These are phyloP conservation scores for Penicillium sp. DNA, from an alignment of 2,329 filamentous ascomycete species.

Conservation along the genomic window DNA sequence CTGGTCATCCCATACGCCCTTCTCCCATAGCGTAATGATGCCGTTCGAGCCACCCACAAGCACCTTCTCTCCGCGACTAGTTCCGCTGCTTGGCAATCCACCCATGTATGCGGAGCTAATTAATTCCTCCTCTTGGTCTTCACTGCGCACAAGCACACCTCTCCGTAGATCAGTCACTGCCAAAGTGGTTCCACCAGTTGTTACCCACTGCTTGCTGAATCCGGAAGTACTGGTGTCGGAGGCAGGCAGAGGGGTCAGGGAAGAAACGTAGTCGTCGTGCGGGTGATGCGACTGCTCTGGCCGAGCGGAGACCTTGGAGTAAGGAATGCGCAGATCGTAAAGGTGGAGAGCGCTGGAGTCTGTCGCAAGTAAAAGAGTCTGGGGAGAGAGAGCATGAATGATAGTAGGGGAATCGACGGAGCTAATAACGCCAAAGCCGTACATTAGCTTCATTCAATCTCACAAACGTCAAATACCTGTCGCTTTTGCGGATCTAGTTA, in stretches of 20 bases:
- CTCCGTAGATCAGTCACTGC: slow-evolving; percentile 85
- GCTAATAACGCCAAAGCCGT: slow-evolving; percentile 32
- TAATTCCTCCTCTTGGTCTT: slow-evolving; percentile 93
- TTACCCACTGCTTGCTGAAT: slow-evolving; percentile 92
- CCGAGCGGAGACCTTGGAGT: slow-evolving; percentile 56
- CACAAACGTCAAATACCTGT: not conserved
- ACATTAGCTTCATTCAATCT: slow-evolving; percentile 6
- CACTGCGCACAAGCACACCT: slow-evolving; percentile 83
- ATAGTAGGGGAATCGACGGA: slow-evolving; percentile 73
- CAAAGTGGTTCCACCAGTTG: slow-evolving; percentile 86
- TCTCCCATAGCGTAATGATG: slow-evolving; percentile 89
- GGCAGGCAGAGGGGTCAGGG: slow-evolving; percentile 78
- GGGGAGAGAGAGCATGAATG: slow-evolving; percentile 79
- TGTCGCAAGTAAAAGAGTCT: slow-evolving; percentile 83
- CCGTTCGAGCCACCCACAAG: slow-evolving; percentile 77
- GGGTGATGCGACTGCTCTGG: slow-evolving; percentile 81
- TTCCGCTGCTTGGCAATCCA: slow-evolving; percentile 67
- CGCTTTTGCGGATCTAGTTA: slow-evolving; percentile 23
- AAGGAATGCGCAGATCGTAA: slow-evolving; percentile 73
- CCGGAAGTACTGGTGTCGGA: slow-evolving; percentile 80
- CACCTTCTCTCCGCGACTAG: slow-evolving; percentile 72
- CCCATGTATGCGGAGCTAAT: slow-evolving; percentile 78
- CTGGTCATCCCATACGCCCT: slow-evolving; percentile 92
- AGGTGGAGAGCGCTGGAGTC: slow-evolving; percentile 89
- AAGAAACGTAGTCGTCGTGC: slow-evolving; percentile 91